Base-by-base conservation (phyloP, 192 early-diverging fungal species). In the Jimgerdemannia flammicorona region DNA sequence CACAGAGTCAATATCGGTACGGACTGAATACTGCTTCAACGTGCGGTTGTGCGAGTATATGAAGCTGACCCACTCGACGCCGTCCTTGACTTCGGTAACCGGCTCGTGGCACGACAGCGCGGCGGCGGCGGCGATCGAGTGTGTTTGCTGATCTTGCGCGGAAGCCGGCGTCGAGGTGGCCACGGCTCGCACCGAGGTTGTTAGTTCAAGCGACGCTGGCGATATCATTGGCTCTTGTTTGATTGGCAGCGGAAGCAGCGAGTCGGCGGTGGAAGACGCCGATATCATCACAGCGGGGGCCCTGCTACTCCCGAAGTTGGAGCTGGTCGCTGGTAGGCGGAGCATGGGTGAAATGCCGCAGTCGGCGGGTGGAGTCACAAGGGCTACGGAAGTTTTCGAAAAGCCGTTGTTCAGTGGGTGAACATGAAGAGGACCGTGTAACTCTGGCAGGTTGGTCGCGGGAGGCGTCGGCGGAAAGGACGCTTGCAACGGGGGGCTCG, bases 1-100 rank as follows among this genome's bases (percentile, higher is more conserved):
- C 44, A 89, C 85, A 18, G 81, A 73, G 43, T 95, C 91, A 44
- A 95, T 79, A 78, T 95, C 94, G 39, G 91, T 91, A 14, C 93
- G 88, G 65, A 95, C 87, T 7, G 81, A 81, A 76, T 93, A 92
- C 18, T 85, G 79, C 4, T 80, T 84, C 3, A 86, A 79, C 44
- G 82, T 80, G 39, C 93, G 90, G 78, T 94, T 95, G 43, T 86
- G 77, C 9, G 90, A 87, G 72, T 93, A 93, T 1, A 80, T 78
- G 74, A 93, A 93, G 39, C 78, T 81, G n/a, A 93, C 84, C 88
- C 88, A 93, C 66, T 91, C 85, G 8, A 91, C 79, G 4, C 87
- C 90, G 49, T 91, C 86, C 17, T 66, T 73, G 14, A 75, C 29
- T 64, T 79, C 74, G 8, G 83, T 74, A 19, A 71, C 39, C 4